A percentile compares a stretch with the other conserved stretches of the same genome.
These are phyloP conservation scores for Triangularia verruculosa DNA, from an alignment of 2,329 filamentous ascomycete species.

Conservation along the genomic window DNA sequence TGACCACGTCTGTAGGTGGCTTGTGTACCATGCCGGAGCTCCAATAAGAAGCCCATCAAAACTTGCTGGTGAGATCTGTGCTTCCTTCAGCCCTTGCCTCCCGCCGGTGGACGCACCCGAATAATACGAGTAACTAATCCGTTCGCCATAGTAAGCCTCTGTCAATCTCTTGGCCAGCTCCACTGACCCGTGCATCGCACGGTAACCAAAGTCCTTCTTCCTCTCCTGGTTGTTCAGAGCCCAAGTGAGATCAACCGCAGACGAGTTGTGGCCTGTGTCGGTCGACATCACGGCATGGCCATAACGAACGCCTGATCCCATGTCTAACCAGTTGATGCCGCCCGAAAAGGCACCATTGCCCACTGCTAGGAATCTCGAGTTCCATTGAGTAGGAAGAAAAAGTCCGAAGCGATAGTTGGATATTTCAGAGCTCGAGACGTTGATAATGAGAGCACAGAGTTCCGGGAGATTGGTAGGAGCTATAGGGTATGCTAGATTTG, in stretches of 20 bases:
- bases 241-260: slow-evolving; percentile 35
- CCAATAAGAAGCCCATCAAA: slow-evolving; percentile 57
- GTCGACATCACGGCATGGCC: slow-evolving; percentile 43
- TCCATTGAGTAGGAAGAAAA: slow-evolving; percentile 39
- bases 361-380: slow-evolving; percentile 35
- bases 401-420: slow-evolving; percentile 37
- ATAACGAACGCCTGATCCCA: slow-evolving; percentile 32
- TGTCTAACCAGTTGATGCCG: slow-evolving; percentile 35
- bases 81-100: slow-evolving; percentile 53
- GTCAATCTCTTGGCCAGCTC: slow-evolving; percentile 47
- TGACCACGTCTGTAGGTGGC: slow-evolving; percentile 43
- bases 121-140: slow-evolving; percentile 50
- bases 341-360: slow-evolving; percentile 40
- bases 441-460: slow-evolving; percentile 37
- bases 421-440: slow-evolving; percentile 32
- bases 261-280: slow-evolving; percentile 42
- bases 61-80: slow-evolving; percentile 51
- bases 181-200: slow-evolving; percentile 48
- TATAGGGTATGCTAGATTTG: slow-evolving; percentile 35
- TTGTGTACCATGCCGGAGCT: slow-evolving; percentile 49
- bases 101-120: slow-evolving; percentile 58
- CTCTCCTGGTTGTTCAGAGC: slow-evolving; percentile 37
- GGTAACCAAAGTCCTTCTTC: slow-evolving; percentile 39
- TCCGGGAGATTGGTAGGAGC: slow-evolving; percentile 38
- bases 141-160: slow-evolving; percentile 44